Base-by-base conservation (phyloP, 805 yeast species). In the Lipomyces anomalus region DNA sequence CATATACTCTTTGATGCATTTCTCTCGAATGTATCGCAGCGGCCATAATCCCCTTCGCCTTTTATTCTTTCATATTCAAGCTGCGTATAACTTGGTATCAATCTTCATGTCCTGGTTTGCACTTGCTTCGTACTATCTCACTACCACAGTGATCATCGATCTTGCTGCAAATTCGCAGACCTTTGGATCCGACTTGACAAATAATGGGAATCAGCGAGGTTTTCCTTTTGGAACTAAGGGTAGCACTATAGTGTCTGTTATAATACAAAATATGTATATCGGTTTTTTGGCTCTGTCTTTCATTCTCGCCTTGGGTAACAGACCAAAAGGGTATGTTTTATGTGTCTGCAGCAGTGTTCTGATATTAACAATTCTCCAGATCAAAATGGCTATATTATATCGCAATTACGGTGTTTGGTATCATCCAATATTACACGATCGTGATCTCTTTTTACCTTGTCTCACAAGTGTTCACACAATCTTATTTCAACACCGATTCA, bases 51-150 rank as follows among this genome's bases (percentile, higher is more conserved):
- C 68, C 11, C 61, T 70, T 29, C 70, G 84, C 44, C 69, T 76
- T 58, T 22, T 78, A 9, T 66, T 69, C 48, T 65, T 79, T 45
- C 80, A 76, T 53, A 53, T 79, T 39, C 81, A 79, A 61, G 73
- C 76, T 54, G 26, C 75, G 46, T 79, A 79, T 61, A 80, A 78
- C 57, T 61, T 76, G 44, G 60, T 76, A 48, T 72, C 67, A 50
- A 72, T 78, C 61, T 57, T 77, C 45, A 68, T 79, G 37, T 74
- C 82, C 2, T 79, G 84, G 84, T 78, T 79, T 57, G 71, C 79
- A 13, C 67, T 79, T 38, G 81, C 82, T 3, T 69, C 78, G n/a
- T 79, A 75, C 61, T 79, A 76, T 52, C 67, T 79, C 50, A 81
- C 82, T 9, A 79, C 79, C 59, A 70, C 82, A 16, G 76, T 79